Evolutionary conservation across 1,284 basidiomycete species (phyloP).

Genomic region (Marasmius sp.): DNA sequence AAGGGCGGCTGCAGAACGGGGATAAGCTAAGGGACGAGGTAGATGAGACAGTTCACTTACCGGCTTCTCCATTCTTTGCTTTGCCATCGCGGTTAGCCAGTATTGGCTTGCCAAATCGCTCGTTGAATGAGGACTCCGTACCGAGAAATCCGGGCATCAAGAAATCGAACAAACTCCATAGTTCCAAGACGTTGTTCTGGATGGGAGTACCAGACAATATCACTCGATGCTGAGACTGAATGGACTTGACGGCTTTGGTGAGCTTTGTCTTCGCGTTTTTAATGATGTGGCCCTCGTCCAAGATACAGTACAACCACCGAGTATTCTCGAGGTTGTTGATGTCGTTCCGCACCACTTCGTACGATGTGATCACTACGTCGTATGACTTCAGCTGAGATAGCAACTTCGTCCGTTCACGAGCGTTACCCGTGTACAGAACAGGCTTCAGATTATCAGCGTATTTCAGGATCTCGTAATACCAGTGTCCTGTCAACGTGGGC

Average conservation of each 20-base stretch:
- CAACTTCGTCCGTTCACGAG: conserved; percentile 80
- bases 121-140: conserved; percentile 93
- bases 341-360: conserved; percentile 97
- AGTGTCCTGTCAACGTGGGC: conserved; percentile 96
- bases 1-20: conserved; percentile 63
- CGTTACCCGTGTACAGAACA: conserved; percentile 88
- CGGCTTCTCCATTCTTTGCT: conserved; percentile 91
- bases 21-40: conserved; percentile 1
- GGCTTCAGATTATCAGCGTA: conserved; percentile 88
- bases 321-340: conserved; percentile 74
- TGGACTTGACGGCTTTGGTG: conserved; percentile 92
- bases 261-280: conserved; percentile 99
- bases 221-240: conserved; percentile 89
- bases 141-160: conserved; percentile 99
- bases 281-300: conserved; percentile 99
- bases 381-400: conserved; percentile 66
- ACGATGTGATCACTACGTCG: conserved; percentile 95
- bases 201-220: conserved; percentile 98
- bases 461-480: conserved; percentile 97
- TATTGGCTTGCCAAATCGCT: conserved; percentile 95
- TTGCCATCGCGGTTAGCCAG: conserved; percentile 95
- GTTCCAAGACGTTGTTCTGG: conserved; percentile 97
- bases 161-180: conserved; percentile 99
- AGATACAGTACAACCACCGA: conserved; percentile 94
- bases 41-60: conserved; percentile 42